Evolutionary conservation across 2,329 filamentous ascomycete genomes (phyloP).

Genomic region (Endoconidiophora polonica): DNA sequence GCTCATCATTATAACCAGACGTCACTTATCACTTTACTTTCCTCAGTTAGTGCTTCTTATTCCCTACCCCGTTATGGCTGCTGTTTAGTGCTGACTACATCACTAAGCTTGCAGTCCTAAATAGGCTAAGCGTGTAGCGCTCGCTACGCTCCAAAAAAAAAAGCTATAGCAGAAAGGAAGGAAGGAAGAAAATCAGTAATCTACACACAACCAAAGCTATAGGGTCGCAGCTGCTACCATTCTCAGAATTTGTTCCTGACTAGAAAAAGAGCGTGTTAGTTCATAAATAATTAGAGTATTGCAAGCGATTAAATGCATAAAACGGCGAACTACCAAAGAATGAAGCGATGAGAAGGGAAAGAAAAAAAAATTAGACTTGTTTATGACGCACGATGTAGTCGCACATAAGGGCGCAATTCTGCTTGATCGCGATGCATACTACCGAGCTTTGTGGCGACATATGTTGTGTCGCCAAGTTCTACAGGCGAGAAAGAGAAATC

Average conservation of each 20-base stretch:
- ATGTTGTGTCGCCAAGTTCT: too few species aligned
- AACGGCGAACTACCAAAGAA: not conserved
- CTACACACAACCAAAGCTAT: too few species aligned
- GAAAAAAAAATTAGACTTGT: not conserved
- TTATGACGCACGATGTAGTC: too few species aligned
- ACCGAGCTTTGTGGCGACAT: too few species aligned
- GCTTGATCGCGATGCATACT: too few species aligned
- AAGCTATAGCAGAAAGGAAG: not conserved
- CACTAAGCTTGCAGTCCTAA: not conserved
- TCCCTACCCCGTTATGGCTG: not conserved
- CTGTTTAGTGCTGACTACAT: not conserved
- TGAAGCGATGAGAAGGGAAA: not conserved
- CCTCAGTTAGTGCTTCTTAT: not conserved
- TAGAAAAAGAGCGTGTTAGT: not conserved
- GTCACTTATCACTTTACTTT: too few species aligned
- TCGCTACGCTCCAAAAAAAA: not conserved
- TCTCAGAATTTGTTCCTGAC: not conserved
- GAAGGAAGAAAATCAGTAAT: not conserved
- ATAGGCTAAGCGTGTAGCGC: not conserved
- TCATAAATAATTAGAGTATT: not conserved
- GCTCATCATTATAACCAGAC: too few species aligned
- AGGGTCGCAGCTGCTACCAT: too few species aligned
- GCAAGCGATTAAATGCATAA: slow-evolving; percentile 3
- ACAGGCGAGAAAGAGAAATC: too few species aligned
- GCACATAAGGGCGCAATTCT: too few species aligned